phyloP scores from a whole-genome alignment of 495 filamentous ascomycete genomes.

The Xylaria venustula region DNA sequence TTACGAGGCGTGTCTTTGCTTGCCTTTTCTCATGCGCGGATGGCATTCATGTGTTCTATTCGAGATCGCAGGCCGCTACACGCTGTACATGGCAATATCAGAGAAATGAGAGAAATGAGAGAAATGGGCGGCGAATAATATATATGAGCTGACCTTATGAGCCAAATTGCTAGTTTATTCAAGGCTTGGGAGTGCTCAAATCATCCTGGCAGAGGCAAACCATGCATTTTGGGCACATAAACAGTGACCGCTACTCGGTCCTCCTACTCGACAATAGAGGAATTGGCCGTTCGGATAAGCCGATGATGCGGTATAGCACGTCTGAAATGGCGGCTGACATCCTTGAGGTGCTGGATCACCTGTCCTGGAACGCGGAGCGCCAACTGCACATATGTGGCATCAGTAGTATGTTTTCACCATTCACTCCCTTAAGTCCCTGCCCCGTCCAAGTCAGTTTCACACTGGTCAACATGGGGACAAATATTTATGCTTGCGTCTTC shows the following conservation, averaged over 20 bases:
- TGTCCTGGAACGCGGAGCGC: slow-evolving; percentile 60
- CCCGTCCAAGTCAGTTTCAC: no score
- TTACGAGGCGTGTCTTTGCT: no score
- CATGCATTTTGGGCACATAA: slow-evolving; percentile 71
- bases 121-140: no score
- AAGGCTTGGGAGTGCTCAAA: slow-evolving; percentile 62
- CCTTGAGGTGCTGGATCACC: slow-evolving; percentile 64
- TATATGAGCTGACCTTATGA: no score
- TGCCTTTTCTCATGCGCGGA: no score
- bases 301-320: slow-evolving; percentile 66
- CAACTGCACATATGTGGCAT: slow-evolving; percentile 70
- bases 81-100: no score
- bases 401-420: slow-evolving; percentile 12
- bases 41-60: no score
- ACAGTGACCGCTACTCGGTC: slow-evolving; percentile 62
- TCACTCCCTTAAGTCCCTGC: background rate
- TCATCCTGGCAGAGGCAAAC: slow-evolving; percentile 74
- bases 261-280: slow-evolving; percentile 80
- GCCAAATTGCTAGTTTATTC: slow-evolving; percentile 51
- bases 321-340: slow-evolving; percentile 74
- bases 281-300: slow-evolving; percentile 75
- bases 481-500: no score
- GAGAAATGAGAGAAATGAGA: no score
- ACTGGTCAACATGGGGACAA: no score
- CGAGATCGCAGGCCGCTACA: no score